Evolutionary conservation across 2,329 filamentous ascomycete species (phyloP), one percentile per base, ranked within the genome.

Genomic region (Fusarium subtropicale): DNA sequence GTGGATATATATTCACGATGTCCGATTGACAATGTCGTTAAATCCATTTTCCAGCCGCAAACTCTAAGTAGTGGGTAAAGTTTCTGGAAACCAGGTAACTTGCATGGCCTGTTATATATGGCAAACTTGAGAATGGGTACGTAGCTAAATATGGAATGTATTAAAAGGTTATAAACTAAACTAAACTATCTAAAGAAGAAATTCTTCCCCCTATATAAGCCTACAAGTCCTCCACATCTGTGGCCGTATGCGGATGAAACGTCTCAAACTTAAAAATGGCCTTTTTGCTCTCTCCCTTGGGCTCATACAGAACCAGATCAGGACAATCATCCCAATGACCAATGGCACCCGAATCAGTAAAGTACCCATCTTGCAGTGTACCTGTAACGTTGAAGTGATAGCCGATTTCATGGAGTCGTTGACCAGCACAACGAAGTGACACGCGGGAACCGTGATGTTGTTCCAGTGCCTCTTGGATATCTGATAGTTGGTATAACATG

Each of bases 341-440:
- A 7, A 61, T 51, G 2, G 56, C 33, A 5, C 44, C 48, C 2
- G 63, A 47, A 20, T 60, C 45, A 12, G 45, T 54, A 7, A 66
- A 66, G 9, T 50, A 22, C 0, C 63, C 63, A 38, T 54, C 34
- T 18, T 66, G 63, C 1, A 66, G 5, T 5, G 61, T 66, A 1
- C 63, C 63, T 2, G 47, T 61, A 5, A 66, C 61, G n/a, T 66
- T 66, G 3, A 66, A 66, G 11, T 66, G 45, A n/a, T 66, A 66
- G 3, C 61, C 38, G 11, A 66, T 36, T 12, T 66, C 55, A 4
- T 59, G 20, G 2, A 66, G 20, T 9, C 61, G 47, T 30, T 56
- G 62, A 1, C 63, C 63, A 1, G 39, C 30, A 7, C 63, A 66
- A 2, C 56, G 50, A 5, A 66, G 28, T 50, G 48, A 50, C 12